Percentiles rank a stretch among this genome's conserved stretches.
These are phyloP conservation scores for Adansonia madagascariensis DNA, from an alignment of 441 rosid genomes.

Conservation along the genomic window DNA sequence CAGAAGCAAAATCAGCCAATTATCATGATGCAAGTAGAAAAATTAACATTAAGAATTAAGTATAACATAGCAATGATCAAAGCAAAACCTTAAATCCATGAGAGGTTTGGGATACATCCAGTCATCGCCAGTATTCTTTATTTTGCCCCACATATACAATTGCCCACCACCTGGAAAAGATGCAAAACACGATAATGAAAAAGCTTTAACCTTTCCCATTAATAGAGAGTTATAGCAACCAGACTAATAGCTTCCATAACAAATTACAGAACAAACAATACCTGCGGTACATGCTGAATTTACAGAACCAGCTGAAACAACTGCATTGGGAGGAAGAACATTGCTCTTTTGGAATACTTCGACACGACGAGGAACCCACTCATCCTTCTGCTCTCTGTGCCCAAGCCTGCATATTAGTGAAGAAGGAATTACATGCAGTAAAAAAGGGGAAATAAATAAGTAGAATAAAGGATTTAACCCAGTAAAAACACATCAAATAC, in stretches of 20 bases:
- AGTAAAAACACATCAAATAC: slow-evolving; percentile 8
- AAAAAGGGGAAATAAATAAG: not conserved
- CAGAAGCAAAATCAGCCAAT: slow-evolving; percentile 13
- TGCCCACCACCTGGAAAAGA: slow-evolving; percentile 85
- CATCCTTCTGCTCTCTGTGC: slow-evolving; percentile 98
- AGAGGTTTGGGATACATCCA: slow-evolving; percentile 99
- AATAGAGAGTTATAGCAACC: not conserved
- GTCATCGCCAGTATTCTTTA: slow-evolving; percentile 87
- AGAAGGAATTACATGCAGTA: slow-evolving; percentile 28
- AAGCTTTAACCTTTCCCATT: not conserved
- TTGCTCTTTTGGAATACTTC: slow-evolving; percentile 77
- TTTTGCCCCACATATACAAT: slow-evolving; percentile 98
- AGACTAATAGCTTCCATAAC: not conserved
- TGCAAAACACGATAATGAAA: not conserved
- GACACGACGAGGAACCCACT: slow-evolving; percentile 93
- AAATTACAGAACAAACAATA: slow-evolving; percentile 28
- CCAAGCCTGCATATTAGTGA: slow-evolving; percentile 70
- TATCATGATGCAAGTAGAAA: not conserved
- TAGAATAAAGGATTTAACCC: slow-evolving; percentile 9
- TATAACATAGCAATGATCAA: not conserved
- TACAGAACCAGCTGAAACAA: slow-evolving; percentile 84
- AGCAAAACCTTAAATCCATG: slow-evolving; percentile 86
- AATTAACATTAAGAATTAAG: not conserved
- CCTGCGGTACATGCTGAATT: slow-evolving; percentile 97
- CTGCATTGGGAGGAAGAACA: slow-evolving; percentile 75